Percentiles rank a stretch among this genome's conserved stretches.
Conservation (phyloP, 192 early-diverging fungal genomes). For the Entomortierella beljakovae region DNA sequence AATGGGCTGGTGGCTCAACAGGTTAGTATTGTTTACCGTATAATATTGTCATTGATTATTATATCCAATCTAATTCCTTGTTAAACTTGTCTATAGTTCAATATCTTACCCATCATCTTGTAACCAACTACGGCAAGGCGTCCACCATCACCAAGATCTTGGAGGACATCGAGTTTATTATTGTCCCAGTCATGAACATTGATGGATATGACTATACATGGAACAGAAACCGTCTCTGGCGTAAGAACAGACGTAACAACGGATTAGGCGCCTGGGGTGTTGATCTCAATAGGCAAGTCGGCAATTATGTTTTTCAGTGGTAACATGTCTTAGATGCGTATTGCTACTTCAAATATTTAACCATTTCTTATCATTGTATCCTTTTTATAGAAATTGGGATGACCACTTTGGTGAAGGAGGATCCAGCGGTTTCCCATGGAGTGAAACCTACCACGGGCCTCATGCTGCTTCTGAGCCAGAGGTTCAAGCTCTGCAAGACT, state of each 20-base stretch:
- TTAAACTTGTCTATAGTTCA: constrained; percentile 35
- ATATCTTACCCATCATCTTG: constrained; percentile 60
- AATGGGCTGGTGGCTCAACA: constrained; percentile 63
- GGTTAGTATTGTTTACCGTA: constrained; percentile 17
- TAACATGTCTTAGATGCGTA: too few relatives aligned
- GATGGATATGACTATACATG: constrained; percentile 71
- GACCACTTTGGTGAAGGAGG: constrained; percentile 56
- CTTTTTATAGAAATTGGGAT: constrained; percentile 49
- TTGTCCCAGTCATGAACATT: constrained; percentile 69
- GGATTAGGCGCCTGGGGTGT: constrained; percentile 39
- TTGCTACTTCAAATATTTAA: too few relatives aligned
- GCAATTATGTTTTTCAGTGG: not conserved
- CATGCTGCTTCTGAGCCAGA: constrained; percentile 57
- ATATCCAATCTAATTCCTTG: not conserved
- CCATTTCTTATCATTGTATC: not conserved
- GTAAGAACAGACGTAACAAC: constrained; percentile 64
- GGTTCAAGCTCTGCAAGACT: constrained; percentile 60
- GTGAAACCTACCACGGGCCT: constrained; percentile 54
- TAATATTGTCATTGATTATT: not conserved
- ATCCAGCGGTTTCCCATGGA: constrained; percentile 50
- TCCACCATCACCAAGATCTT: constrained; percentile 50
- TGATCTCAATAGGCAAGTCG: constrained; percentile 63
- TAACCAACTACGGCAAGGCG: constrained; percentile 54
- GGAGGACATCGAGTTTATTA: constrained; percentile 60
- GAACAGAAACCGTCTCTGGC: constrained; percentile 62